Evolutionary conservation across 495 filamentous ascomycete genomes (phyloP), one percentile per base, ranked within the genome.

Genomic region (Aspergillus heteromorphus): DNA sequence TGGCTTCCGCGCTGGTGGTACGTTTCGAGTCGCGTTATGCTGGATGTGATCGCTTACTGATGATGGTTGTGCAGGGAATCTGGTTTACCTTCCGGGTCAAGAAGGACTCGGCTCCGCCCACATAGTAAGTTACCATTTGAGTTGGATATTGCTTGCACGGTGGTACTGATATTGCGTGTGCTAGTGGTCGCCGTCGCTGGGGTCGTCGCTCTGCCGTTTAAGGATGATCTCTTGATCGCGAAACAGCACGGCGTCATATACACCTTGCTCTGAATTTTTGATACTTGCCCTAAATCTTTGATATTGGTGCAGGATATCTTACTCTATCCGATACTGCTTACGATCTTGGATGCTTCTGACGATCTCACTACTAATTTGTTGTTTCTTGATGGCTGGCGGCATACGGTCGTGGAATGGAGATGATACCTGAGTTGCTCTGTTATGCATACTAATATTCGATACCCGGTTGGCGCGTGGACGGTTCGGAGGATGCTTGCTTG

Each of bases 1-100:
- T 87, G 25, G 79, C 74, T 11, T 84, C 80, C 45, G 77, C 73
- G 18, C 61, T 86, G 25, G 51, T 87, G 49, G 73, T 76, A 57
- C 27, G 73, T 73, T 48, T 20, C 27, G 10, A 18, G 27, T 9
- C 3, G 1, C 25, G 9, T 2, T 17, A 5, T 31, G 21, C 20
- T 49, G 5, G 25, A 9, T 31, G 10, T 11, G 25, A 4, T 38
- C 50, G 25, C 18, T 20, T 43, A 54, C 48, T 53, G 18, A 58
- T 45, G 18, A 20, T 43, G 7, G 31, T 40, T 8, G 0, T 48
- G 6, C 43, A 73, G 71, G 72, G 72, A 13, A 64, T 75, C 27
- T 75, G 72, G 72, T 75, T 75, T 16, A 72, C 69, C n/a, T 72
- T 68, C 66, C 72, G 72, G 17, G 58, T 60, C 14, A 58, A 64